These are phyloP conservation scores for Neopestalotiopsis rosae DNA, from an alignment of 2,329 filamentous ascomycete genomes.

Conservation along the genomic window DNA sequence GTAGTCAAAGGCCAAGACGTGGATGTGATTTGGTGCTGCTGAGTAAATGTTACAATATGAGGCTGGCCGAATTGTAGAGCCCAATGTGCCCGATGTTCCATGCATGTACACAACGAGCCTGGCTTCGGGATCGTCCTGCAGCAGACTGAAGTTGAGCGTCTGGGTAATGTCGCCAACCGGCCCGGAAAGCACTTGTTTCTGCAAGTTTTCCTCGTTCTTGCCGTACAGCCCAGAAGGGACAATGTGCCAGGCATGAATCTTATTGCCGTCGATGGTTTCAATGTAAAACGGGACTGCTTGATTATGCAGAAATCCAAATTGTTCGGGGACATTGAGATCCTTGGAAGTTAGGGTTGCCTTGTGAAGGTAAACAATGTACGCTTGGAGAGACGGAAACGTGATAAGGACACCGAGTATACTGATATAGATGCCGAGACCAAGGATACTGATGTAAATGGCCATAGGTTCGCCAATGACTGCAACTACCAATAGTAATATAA, in stretches of 20 bases:
- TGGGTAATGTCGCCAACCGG: constrained; percentile 39
- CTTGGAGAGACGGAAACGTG: constrained; percentile 45
- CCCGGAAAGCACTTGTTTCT: constrained; percentile 45
- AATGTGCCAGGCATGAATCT: constrained; percentile 77
- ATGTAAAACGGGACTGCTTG: constrained; percentile 77
- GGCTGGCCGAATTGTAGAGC: constrained; percentile 57
- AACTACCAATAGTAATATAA: too few species aligned
- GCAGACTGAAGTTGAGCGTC: constrained; percentile 45
- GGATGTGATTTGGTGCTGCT: constrained; percentile 54
- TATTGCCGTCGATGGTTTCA: constrained; percentile 68
- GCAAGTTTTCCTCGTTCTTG: constrained; percentile 55
- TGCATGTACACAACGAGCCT: constrained; percentile 57
- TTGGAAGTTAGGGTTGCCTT: constrained; percentile 58
- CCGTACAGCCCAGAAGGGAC: constrained; percentile 71
- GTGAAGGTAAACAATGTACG: constrained; percentile 63
- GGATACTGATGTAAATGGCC: constrained; percentile 13
- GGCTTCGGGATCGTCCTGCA: constrained; percentile 50
- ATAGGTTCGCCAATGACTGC: not conserved
- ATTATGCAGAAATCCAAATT: constrained; percentile 73
- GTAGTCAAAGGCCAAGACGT: constrained; percentile 66
- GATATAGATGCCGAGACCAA: constrained; percentile 2
- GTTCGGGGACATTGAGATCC: constrained; percentile 68
- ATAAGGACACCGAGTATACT: constrained; percentile 25
- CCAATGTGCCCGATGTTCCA: constrained; percentile 61
- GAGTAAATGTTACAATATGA: constrained; percentile 63